phyloP scores from a whole-genome alignment of 805 yeast species.

The Myxozyma nipponensis region DNA sequence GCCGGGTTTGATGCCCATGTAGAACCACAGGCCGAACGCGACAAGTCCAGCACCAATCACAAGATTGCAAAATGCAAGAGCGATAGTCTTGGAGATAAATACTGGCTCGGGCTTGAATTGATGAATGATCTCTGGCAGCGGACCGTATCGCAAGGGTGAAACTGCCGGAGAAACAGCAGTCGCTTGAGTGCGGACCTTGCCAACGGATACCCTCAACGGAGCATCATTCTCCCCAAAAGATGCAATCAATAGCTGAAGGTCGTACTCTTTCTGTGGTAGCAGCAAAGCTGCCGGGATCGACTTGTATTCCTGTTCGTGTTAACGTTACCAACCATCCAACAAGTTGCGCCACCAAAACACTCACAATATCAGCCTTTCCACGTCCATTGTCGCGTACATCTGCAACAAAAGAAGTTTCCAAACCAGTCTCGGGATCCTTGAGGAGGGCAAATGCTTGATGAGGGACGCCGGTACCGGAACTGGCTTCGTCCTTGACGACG shows the following conservation, averaged over 20 bases:
- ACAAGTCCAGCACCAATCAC: constrained; percentile 44
- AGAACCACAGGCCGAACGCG: constrained; percentile 39
- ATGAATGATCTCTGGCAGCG: constrained; percentile 61
- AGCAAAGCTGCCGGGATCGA: constrained; percentile 35
- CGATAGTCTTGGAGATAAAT: constrained; percentile 50
- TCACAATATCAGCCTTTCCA: constrained; percentile 35
- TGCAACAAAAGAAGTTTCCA: constrained; percentile 33
- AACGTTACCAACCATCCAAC: not conserved
- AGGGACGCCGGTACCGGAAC: constrained; percentile 13
- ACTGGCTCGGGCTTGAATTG: constrained; percentile 53
- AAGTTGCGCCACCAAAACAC: constrained; percentile 1
- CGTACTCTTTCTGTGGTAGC: constrained; percentile 28
- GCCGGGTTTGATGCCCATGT: constrained; percentile 30
- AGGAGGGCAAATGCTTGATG: constrained; percentile 34
- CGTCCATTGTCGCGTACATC: constrained; percentile 36
- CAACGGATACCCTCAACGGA: constrained; percentile 16
- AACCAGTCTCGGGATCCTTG: constrained; percentile 29
- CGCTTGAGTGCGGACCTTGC: constrained; percentile 19
- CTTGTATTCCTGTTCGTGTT: constrained; percentile 25
- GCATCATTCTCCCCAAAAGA: constrained; percentile 31
- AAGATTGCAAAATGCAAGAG: constrained; percentile 48
- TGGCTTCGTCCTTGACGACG: constrained; percentile 4
- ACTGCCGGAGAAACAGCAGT: constrained; percentile 21
- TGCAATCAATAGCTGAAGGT: constrained; percentile 32
- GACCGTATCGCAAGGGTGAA: constrained; percentile 34